phyloP scores from a whole-genome alignment of 257 asterid genomes.

The Rauvolfia tetraphylla region DNA sequence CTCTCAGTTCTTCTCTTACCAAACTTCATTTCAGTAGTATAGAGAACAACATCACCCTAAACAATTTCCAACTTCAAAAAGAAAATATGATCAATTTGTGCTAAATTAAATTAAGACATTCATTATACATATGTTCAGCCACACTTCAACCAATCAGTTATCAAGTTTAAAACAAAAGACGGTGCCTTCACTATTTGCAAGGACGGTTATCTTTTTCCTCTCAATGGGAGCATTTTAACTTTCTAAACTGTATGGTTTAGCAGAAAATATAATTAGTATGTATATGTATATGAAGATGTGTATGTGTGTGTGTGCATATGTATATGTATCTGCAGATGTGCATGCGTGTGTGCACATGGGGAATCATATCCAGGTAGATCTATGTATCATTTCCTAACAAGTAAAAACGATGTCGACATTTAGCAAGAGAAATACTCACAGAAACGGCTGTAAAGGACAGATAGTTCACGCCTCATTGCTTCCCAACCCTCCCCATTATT shows the following conservation, averaged over 20 bases:
- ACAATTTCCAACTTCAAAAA: background rate
- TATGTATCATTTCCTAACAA: background rate
- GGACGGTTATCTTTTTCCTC: background rate
- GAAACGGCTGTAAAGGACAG: constrained; percentile 91
- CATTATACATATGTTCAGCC: background rate
- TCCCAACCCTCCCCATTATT: constrained; percentile 92
- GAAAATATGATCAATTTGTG: background rate
- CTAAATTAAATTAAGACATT: background rate
- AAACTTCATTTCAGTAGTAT: background rate
- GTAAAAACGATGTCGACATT: background rate
- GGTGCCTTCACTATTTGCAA: background rate
- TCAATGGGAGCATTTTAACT: background rate
- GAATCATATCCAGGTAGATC: background rate
- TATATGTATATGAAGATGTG: background rate
- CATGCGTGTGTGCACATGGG: background rate
- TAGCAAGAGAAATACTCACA: constrained; percentile 51
- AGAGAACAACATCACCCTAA: background rate
- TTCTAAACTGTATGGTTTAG: background rate
- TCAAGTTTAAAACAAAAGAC: background rate
- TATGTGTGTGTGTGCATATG: background rate
- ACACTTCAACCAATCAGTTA: background rate
- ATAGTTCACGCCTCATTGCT: constrained; percentile 91
- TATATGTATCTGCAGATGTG: background rate
- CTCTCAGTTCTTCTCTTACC: background rate
- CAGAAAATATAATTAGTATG: background rate